These are phyloP conservation scores for Ilyonectria mors-panacis DNA, from an alignment of 2,329 filamentous ascomycete genomes.

Conservation along the genomic window DNA sequence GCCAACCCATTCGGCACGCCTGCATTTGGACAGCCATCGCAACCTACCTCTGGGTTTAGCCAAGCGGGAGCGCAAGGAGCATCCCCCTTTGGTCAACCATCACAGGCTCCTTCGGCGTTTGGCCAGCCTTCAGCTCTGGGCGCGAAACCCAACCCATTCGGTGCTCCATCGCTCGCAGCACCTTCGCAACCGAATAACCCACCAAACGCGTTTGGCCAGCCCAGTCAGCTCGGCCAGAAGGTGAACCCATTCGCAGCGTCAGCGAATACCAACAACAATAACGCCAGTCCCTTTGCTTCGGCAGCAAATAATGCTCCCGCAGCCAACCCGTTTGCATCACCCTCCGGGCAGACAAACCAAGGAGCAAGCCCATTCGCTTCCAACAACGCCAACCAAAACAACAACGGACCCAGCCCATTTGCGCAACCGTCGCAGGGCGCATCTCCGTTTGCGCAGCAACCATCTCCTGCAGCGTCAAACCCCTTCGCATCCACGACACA, in stretches of 20 bases:
- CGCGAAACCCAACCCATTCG: slow-evolving; percentile 54
- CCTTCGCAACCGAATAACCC: slow-evolving; percentile 49
- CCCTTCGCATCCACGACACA: slow-evolving; percentile 47
- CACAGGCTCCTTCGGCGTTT: slow-evolving; percentile 56
- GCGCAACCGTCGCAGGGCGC: slow-evolving; percentile 42
- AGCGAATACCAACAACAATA: slow-evolving; percentile 39
- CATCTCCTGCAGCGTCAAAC: slow-evolving; percentile 41
- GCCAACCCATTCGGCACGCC: slow-evolving; percentile 48
- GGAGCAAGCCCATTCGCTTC: slow-evolving; percentile 41
- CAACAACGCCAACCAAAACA: slow-evolving; percentile 35
- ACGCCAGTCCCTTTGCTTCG: slow-evolving; percentile 38
- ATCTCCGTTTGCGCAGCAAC: slow-evolving; percentile 43
- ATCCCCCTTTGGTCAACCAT: slow-evolving; percentile 49
- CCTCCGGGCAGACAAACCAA: slow-evolving; percentile 30
- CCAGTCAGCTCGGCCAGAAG: slow-evolving; percentile 55
- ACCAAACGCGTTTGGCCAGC: slow-evolving; percentile 52
- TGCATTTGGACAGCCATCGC: slow-evolving; percentile 60
- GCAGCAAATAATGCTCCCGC: slow-evolving; percentile 23
- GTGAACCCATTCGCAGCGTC: slow-evolving; percentile 56
- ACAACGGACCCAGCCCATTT: slow-evolving; percentile 45
- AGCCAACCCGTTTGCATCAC: no score
- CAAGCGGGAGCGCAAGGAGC: slow-evolving; percentile 51
- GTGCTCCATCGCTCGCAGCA: slow-evolving; percentile 53
- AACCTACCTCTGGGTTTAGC: slow-evolving; percentile 56
- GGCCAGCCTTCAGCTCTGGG: slow-evolving; percentile 58